phyloP scores from a whole-genome alignment of 2,329 filamentous ascomycete genomes.

The Dactylonectria macrodidyma region DNA sequence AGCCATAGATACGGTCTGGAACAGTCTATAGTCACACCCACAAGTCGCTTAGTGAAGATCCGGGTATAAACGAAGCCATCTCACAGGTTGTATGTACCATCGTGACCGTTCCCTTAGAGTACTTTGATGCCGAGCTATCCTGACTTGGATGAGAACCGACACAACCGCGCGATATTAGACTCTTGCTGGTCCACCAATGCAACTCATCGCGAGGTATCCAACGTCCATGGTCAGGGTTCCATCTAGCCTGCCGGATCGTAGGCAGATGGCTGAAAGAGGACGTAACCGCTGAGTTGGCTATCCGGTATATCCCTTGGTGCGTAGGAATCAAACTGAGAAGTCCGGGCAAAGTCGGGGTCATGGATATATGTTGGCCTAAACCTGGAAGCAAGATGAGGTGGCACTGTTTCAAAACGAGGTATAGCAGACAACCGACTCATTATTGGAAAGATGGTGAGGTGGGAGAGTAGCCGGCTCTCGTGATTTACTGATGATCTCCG shows the following conservation, averaged over 20 bases:
- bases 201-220: too few relatives aligned
- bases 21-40: too few relatives aligned
- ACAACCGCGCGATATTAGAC: too few relatives aligned
- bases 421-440: not conserved
- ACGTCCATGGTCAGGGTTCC: too few relatives aligned
- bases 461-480: not conserved
- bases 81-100: too few relatives aligned
- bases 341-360: slow-evolving; percentile 7
- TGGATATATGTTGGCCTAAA: not conserved
- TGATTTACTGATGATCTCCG: slow-evolving; percentile 1
- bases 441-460: not conserved
- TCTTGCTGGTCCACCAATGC: too few relatives aligned
- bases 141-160: too few relatives aligned
- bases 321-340: slow-evolving; percentile 6
- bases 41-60: too few relatives aligned
- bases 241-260: not conserved
- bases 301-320: slow-evolving; percentile 2
- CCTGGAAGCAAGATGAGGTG: slow-evolving; percentile 9
- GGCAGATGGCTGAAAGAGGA: slow-evolving; percentile 3
- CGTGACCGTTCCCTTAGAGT: too few relatives aligned
- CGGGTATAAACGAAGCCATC: too few relatives aligned
- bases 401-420: not conserved
- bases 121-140: too few relatives aligned
- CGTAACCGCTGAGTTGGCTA: not conserved
- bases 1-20: too few relatives aligned